Base-by-base conservation (phyloP, 495 filamentous ascomycete genomes). In the Clohesyomyces aquaticus region DNA sequence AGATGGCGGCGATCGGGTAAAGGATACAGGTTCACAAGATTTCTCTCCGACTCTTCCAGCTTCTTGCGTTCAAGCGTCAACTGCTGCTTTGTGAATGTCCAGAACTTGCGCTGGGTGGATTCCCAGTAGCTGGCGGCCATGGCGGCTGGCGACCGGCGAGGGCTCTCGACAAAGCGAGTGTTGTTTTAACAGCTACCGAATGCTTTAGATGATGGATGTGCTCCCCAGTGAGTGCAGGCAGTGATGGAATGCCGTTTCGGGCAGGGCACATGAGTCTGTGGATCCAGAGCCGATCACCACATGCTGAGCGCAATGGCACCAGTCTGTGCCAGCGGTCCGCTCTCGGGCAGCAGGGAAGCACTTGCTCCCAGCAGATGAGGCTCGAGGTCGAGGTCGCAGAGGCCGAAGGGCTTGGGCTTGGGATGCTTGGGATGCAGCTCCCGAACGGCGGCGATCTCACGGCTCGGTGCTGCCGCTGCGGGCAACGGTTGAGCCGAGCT, bases 41-140 rank as follows among this genome's bases (percentile, higher is more conserved):
- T 77, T 56, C 83, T 82, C 71, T 96, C 89, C 57, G 85, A 83
- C 55, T 89, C 84, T 71, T 89, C 88, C 16, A 96, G 82, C 62
- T 81, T 78, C 61, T 86, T 81, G 56, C 94, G 86, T 71, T 88
- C 82, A 42, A 87, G 83, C 11, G 85, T 83, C 48, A 98, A 80
- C 66, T 88, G 85, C 67, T 88, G 85, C 67, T 88, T 86, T 42
- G 92, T 85, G 77, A 94, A 97, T 60, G 91, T 87, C 95, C 95
- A 98, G 76, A 90, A 83, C 66, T 83, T 85, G 55, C 88, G 84
- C 77, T 98, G 94, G 16, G 91, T 92, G 51, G 93, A 97, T 57
- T 88, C 89, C 94, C 95, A 98, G 77, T 90, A 98, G 76, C 94
- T 97, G 70, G 93, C 90, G 55, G 94, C 92, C 94, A 98, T 98